Evolutionary conservation across 495 filamentous ascomycete genomes (phyloP).

Genomic region (Tetracladium marchalianum): DNA sequence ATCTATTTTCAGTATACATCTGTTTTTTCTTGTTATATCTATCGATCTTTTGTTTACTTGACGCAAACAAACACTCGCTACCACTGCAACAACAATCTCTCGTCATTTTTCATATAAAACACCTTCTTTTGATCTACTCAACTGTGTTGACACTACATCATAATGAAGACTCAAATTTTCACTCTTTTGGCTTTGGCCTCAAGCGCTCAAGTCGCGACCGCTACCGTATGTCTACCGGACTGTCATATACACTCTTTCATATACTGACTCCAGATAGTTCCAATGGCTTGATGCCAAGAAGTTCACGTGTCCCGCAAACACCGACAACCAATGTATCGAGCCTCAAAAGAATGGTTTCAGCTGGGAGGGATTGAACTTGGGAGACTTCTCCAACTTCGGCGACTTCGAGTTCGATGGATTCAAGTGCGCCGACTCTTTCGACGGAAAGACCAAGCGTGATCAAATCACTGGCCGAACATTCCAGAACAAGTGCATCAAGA

Average conservation of each 20-base stretch:
- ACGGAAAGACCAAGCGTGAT: constrained; percentile 32
- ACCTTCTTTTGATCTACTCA: constrained; percentile 2
- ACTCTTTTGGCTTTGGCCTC: constrained; percentile 46
- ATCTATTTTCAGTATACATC: constrained; percentile 12
- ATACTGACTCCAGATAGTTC: constrained; percentile 15
- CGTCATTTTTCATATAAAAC: constrained; percentile 13
- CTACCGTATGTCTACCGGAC: constrained; percentile 34
- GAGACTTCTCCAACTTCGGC: constrained; percentile 56
- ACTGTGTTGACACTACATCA: constrained; percentile 7
- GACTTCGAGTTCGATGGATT: constrained; percentile 66
- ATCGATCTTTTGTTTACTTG: neutral
- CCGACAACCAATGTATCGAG: constrained; percentile 63
- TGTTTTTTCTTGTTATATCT: constrained; percentile 7
- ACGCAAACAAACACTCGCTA: constrained; percentile 14
- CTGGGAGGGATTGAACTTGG: constrained; percentile 53
- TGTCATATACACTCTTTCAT: neutral
- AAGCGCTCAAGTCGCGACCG: constrained; percentile 42
- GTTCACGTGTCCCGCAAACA: constrained; percentile 63
- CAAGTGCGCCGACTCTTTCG: constrained; percentile 47
- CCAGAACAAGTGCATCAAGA: constrained; percentile 56
- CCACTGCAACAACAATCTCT: constrained; percentile 13
- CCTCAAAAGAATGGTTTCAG: constrained; percentile 59
- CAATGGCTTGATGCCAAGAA: constrained; percentile 47
- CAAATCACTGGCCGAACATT: constrained; percentile 34
- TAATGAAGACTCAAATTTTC: constrained; percentile 18